phyloP scores from a whole-genome alignment of 805 yeast genomes.

The Debaryomyces hansenii region DNA sequence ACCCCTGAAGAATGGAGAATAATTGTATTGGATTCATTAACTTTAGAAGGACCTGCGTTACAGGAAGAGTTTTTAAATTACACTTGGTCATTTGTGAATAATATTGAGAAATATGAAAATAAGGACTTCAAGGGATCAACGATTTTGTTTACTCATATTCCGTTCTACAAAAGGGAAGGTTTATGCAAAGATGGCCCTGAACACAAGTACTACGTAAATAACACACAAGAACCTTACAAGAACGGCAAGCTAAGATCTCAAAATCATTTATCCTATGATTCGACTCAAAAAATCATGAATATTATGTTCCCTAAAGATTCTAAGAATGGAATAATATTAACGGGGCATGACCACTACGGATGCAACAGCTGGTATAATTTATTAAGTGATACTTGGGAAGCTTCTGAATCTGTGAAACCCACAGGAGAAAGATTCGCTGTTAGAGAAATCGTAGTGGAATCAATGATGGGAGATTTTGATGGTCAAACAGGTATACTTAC shows the following conservation, averaged over 20 bases:
- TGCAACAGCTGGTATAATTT: slow-evolving; percentile 69
- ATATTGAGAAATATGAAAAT: slow-evolving; percentile 49
- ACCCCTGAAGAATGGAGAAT: slow-evolving; percentile 78
- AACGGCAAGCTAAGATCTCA: slow-evolving; percentile 76
- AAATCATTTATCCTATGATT: slow-evolving; percentile 72
- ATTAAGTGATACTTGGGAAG: slow-evolving; percentile 54
- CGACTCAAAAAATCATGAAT: slow-evolving; percentile 66
- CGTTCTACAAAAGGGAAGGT: slow-evolving; percentile 80
- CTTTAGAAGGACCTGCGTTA: slow-evolving; percentile 87
- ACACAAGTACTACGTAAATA: slow-evolving; percentile 46
- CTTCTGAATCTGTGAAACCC: slow-evolving; percentile 40
- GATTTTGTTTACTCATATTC: slow-evolving; percentile 82
- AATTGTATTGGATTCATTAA: slow-evolving; percentile 81
- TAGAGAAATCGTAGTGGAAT: slow-evolving; percentile 79
- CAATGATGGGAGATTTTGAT: slow-evolving; percentile 95
- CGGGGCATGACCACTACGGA: slow-evolving; percentile 97
- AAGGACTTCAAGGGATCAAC: slow-evolving; percentile 70
- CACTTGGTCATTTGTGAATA: slow-evolving; percentile 73
- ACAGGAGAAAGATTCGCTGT: slow-evolving; percentile 34
- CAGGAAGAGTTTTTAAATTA: slow-evolving; percentile 67
- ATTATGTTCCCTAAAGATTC: slow-evolving; percentile 63
- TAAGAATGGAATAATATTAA: slow-evolving; percentile 75
- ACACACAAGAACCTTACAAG: slow-evolving; percentile 64
- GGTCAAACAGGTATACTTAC: slow-evolving; percentile 87
- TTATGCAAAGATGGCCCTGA: slow-evolving; percentile 85